Evolutionary conservation across 495 filamentous ascomycete genomes (phyloP).

Genomic region (Emericellopsis terricola): DNA sequence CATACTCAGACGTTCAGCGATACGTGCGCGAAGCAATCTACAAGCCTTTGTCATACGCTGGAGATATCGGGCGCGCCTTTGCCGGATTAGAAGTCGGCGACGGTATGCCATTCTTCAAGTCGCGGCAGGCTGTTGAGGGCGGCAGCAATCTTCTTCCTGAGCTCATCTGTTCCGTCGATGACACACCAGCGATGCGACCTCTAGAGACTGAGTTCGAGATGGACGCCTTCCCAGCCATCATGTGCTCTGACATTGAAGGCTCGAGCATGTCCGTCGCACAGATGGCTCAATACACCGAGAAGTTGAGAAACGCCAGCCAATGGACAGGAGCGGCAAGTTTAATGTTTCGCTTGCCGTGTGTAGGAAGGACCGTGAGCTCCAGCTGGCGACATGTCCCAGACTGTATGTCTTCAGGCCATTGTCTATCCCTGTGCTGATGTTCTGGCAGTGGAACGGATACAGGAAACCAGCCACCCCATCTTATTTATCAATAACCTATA

Average conservation of each 20-base stretch:
- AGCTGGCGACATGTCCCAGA: not conserved
- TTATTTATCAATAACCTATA: not conserved
- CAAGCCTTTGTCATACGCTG: not conserved
- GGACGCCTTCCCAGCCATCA: not conserved
- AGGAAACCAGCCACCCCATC: not conserved
- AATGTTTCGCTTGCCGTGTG: not conserved
- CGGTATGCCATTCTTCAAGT: not conserved
- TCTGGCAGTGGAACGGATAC: too few species aligned
- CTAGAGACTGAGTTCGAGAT: not conserved
- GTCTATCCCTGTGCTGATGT: too few species aligned
- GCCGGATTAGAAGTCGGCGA: not conserved
- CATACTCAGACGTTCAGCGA: not conserved
- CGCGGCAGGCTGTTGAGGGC: too few species aligned
- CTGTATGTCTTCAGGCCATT: not conserved
- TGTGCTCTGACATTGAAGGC: not conserved
- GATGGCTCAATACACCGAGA: too few species aligned
- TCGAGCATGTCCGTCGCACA: too few species aligned
- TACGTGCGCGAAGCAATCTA: not conserved
- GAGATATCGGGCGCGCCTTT: not conserved
- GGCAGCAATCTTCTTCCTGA: too few species aligned
- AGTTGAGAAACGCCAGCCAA: too few species aligned
- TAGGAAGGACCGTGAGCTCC: not conserved
- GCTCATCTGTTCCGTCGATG: not conserved
- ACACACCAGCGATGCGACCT: not conserved
- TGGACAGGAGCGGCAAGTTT: too few species aligned